phyloP scores from a whole-genome alignment of 257 asterid species.

The Ophiorrhiza pumila region DNA sequence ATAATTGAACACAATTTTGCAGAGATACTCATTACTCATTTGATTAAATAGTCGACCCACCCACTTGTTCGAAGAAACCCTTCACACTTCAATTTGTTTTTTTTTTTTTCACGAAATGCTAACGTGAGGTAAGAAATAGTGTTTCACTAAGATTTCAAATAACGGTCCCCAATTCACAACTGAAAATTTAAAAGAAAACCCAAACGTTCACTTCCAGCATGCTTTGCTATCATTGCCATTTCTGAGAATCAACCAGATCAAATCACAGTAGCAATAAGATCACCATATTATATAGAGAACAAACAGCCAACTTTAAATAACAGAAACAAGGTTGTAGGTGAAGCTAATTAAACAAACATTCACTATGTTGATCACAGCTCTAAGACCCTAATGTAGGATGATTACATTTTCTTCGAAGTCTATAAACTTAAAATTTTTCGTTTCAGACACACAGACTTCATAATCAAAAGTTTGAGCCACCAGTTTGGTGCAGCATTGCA shows the following conservation, averaged over 20 bases:
- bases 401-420: not conserved
- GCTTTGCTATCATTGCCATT: not conserved
- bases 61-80: too few species aligned
- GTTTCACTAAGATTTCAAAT: too few species aligned
- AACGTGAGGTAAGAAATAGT: too few species aligned
- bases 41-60: too few species aligned
- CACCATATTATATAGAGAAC: not conserved
- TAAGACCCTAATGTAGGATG: not conserved
- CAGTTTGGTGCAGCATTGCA: slow-evolving; percentile 36
- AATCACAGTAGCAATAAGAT: not conserved
- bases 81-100: too few species aligned
- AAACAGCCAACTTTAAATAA: not conserved
- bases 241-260: not conserved
- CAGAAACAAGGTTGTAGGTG: not conserved
- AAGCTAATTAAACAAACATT: not conserved
- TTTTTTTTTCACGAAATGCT: too few species aligned
- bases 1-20: too few species aligned
- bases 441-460: not conserved
- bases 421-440: not conserved
- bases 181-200: too few species aligned
- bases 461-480: slow-evolving; percentile 18
- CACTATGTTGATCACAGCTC: not conserved
- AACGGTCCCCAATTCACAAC: too few species aligned
- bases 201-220: too few species aligned
- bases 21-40: too few species aligned